Base-by-base conservation (phyloP, 495 filamentous ascomycete species). In the Trichoderma gamsii region DNA sequence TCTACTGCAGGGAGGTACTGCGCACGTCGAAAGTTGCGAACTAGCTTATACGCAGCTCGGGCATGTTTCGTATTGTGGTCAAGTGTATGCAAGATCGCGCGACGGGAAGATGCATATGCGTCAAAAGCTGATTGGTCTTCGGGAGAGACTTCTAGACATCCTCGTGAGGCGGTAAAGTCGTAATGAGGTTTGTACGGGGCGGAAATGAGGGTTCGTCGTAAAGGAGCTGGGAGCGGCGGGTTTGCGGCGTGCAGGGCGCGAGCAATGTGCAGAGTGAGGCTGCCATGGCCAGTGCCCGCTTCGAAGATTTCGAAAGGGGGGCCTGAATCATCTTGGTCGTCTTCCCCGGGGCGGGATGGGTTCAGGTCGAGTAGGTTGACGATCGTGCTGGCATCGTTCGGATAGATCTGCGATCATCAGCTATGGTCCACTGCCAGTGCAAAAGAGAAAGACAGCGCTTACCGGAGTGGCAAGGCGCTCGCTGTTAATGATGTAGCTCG, bases 271-370 rank as follows among this genome's bases (percentile, higher is more conserved):
- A 93, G 78, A 3, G 90, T 93, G 63, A 94, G 76, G 15, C 87
- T 87, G 64, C 90, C 91, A 79, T 92, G 88, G 4, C 91, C 91
- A 1, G 91, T 93, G 8, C 91, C 91, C 46, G 90, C 90, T 76
- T 94, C 91, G 43, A 94, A 86, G 46, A 93, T 89, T 72, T 93
- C 89, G 0, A 92, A 69, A 11, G 78, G 78, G 8, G 70, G 63
- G 0, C 70, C 66, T 11, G 66, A 21, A 67, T 72, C 41, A 21
- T 67, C 65, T 3, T 79, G 70, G 16, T 71, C 74, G 25, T 71
- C 71, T 21, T 77, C 65, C 18, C 65, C 70, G 15, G 82, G 76
- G 23, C 80, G 72, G 18, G 79, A 71, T 61, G 84, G 81, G 71
- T 93, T 87, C 59, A 94, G 82, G 71, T 93, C 91, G 41, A 94